Evolutionary conservation across 1,284 basidiomycete species (phyloP), one percentile per base, ranked within the genome.

Genomic region (Naganishia sp.): DNA sequence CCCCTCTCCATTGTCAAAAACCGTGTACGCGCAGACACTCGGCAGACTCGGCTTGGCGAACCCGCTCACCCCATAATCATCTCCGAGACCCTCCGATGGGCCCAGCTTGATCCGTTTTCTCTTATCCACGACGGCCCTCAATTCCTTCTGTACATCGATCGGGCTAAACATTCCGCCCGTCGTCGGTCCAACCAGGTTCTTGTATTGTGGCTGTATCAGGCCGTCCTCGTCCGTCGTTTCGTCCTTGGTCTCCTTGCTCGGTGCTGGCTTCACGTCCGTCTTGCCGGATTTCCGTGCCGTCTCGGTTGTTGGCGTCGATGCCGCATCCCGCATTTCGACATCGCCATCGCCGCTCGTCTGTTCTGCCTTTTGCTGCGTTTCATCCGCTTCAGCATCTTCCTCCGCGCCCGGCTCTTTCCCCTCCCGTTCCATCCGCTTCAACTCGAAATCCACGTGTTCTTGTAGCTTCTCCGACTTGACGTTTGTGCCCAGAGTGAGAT

Each of bases 1-100:
- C 92, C 90, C 90, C 81, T 96, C 93, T 43, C 88, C 87, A 6
- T 90, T 87, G 74, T 97, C 92, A 75, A 95, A 92, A 39, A 97
- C 77, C 2, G 94, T 96, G 76, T 95, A 96, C 3, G 91, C 88
- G 71, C 94, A 94, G 56, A 96, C 87, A 73, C 92, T 95, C 1
- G 94, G 94, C 65, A 94, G 78, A 45, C 60, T 71, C 25, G 72
- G 71, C 43, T 68, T 44, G 6, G 63, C 33, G 31, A 67, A 64
- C 43, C 67, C 67, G 43, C 70, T 71, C 16, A 68, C 60, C n/a
- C 68, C 69, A 42, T 65, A 72, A 10, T 63, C 63, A 21, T 65
- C 70, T 16, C 70, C 72, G 42, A 68, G 70, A 9, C 69, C 63
- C 0, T 66, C 55, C 33, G 70, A 66, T 1, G 90, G 90, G 6